A percentile compares a stretch with the other conserved stretches of the same genome.
These are phyloP conservation scores for Yarrowia hollandica DNA, from an alignment of 805 yeast species.

Conservation along the genomic window DNA sequence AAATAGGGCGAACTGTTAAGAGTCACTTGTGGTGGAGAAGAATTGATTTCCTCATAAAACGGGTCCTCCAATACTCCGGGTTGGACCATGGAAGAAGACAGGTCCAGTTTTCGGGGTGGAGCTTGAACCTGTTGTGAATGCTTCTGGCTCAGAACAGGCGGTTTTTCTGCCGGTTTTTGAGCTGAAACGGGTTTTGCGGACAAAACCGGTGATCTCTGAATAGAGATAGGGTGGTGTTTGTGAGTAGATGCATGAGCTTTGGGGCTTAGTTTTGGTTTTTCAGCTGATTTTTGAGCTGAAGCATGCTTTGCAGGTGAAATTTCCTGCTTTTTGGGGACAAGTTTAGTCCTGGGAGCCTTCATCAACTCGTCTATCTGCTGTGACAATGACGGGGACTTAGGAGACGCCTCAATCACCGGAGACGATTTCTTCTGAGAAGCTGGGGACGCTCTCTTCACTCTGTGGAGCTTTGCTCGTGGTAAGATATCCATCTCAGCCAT, in stretches of 20 bases:
- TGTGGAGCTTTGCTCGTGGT: not conserved
- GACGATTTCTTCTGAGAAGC: no score
- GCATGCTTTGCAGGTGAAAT: not conserved
- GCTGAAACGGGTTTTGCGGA: no score
- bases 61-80: conserved; percentile 1
- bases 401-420: no score
- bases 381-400: no score
- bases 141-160: no score
- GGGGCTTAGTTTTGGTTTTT: not conserved
- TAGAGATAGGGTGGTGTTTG: no score
- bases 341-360: no score
- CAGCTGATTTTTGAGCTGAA: not conserved
- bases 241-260: no score
- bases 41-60: conserved; percentile 2
- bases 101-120: not conserved
- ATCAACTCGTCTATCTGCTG: no score
- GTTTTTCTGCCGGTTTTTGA: not conserved
- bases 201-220: no score
- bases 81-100: not conserved
- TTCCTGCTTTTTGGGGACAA: no score
- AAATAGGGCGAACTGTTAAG: conserved; percentile 9
- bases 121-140: no score
- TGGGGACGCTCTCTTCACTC: not conserved
- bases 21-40: not conserved
- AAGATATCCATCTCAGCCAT: not conserved